Evolutionary conservation across 2,329 filamentous ascomycete genomes (phyloP).

Genomic region (Mycosphaerella arachidis): DNA sequence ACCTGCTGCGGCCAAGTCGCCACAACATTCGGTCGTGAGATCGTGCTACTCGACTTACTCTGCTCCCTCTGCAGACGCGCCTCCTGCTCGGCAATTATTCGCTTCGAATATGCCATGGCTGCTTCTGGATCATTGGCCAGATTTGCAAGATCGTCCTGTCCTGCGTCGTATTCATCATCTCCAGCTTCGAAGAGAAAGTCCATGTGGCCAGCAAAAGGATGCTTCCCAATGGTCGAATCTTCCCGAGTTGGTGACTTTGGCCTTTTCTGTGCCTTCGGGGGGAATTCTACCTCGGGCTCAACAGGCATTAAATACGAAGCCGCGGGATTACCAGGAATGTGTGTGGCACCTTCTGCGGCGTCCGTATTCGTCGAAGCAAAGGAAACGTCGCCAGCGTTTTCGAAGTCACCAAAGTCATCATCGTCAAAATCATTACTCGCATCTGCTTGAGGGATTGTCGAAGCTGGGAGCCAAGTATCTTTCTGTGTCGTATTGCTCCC

Average conservation of each 20-base stretch:
- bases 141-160: constrained; percentile 31
- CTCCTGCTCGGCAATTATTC: constrained; percentile 28
- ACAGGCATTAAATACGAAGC: not conserved
- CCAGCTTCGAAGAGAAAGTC: constrained; percentile 31
- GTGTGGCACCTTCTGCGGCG: not conserved
- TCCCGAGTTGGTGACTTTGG: not conserved
- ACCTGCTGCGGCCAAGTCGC: not conserved
- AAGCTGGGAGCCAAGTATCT: not conserved
- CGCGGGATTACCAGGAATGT: constrained; percentile 18
- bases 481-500: not conserved
- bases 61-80: constrained; percentile 8
- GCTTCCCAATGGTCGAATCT: constrained; percentile 20
- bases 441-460: not conserved
- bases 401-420: constrained; percentile 54
- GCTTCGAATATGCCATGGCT: constrained; percentile 34
- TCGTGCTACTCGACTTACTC: not conserved
- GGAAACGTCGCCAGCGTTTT: constrained; percentile 34
- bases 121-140: constrained; percentile 32
- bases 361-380: constrained; percentile 3
- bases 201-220: constrained; percentile 34
- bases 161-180: constrained; percentile 34
- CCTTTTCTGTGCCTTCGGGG: constrained; percentile 8
- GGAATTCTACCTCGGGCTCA: constrained; percentile 2
- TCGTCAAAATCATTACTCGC: constrained; percentile 32
- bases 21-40: not conserved